Conservation (phyloP, 2,329 filamentous ascomycete genomes). For the Fusarium citri region DNA sequence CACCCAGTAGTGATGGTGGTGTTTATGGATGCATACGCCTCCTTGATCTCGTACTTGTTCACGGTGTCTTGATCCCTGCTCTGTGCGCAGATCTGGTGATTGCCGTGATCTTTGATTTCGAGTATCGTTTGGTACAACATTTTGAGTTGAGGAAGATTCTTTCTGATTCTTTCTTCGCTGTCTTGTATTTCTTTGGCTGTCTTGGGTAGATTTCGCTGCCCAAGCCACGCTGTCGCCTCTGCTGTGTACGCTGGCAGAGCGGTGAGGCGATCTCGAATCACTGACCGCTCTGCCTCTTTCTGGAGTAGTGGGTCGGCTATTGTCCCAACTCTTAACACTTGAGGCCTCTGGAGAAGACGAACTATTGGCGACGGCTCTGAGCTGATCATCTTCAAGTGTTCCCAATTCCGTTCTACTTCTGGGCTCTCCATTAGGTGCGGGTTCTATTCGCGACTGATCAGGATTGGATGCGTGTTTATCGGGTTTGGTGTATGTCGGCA, state of each 20-base stretch:
- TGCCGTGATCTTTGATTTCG: slow-evolving; percentile 10
- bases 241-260: neutral
- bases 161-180: slow-evolving; percentile 23
- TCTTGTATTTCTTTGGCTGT: slow-evolving; percentile 29
- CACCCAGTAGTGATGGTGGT: slow-evolving; percentile 73
- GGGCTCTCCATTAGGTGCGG: slow-evolving; percentile 15
- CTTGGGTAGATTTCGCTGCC: neutral
- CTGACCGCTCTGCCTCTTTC: slow-evolving; percentile 9
- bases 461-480: neutral
- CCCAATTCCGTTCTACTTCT: neutral
- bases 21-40: slow-evolving; percentile 65
- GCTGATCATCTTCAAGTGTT: slow-evolving; percentile 1
- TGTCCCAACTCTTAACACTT: slow-evolving; percentile 9
- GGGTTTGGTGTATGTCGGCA: neutral
- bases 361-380: slow-evolving; percentile 1
- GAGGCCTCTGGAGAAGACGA: slow-evolving; percentile 2
- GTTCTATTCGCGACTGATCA: slow-evolving; percentile 18
- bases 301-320: slow-evolving; percentile 3
- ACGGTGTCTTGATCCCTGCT: slow-evolving; percentile 39
- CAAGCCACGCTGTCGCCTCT: neutral
- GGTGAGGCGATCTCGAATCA: slow-evolving; percentile 12
- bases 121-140: slow-evolving; percentile 15
- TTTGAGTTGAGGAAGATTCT: slow-evolving; percentile 14
- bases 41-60: slow-evolving; percentile 39
- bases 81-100: slow-evolving; percentile 38